phyloP scores from a whole-genome alignment of 306 rosid species.

The Styphnolobium japonicum region DNA sequence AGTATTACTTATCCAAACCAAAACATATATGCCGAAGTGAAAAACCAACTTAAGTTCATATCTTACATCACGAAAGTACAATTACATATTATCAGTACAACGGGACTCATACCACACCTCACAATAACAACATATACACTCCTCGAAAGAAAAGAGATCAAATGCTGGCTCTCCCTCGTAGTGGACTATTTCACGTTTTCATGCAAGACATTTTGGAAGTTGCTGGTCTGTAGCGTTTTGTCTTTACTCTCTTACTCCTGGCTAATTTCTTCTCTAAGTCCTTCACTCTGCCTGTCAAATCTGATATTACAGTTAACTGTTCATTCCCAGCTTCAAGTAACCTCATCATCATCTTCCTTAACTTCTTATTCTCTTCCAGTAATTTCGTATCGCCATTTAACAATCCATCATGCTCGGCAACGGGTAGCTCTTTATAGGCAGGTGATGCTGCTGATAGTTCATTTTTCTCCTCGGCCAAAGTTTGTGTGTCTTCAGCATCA shows the following conservation, averaged over 20 bases:
- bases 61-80: background rate
- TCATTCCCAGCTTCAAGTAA: slow-evolving; percentile 62
- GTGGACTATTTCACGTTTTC: slow-evolving; percentile 1
- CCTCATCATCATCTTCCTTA: slow-evolving; percentile 57
- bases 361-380: slow-evolving; percentile 53
- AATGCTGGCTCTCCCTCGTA: background rate
- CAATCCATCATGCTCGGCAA: background rate
- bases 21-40: background rate
- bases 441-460: background rate
- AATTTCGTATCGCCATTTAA: slow-evolving; percentile 18
- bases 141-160: background rate
- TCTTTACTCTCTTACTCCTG: slow-evolving; percentile 41
- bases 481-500: background rate
- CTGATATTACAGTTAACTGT: slow-evolving; percentile 56
- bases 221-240: slow-evolving; percentile 14
- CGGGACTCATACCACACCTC: background rate
- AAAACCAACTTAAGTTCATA: too few species aligned
- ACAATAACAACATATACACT: background rate
- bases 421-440: background rate
- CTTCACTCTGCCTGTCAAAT: slow-evolving; percentile 57
- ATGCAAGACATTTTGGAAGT: slow-evolving; percentile 8
- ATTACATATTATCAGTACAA: background rate
- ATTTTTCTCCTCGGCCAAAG: background rate
- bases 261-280: slow-evolving; percentile 66
- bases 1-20: background rate